These are phyloP conservation scores for Prunus dulcis DNA, from an alignment of 306 rosid genomes.

Conservation along the genomic window DNA sequence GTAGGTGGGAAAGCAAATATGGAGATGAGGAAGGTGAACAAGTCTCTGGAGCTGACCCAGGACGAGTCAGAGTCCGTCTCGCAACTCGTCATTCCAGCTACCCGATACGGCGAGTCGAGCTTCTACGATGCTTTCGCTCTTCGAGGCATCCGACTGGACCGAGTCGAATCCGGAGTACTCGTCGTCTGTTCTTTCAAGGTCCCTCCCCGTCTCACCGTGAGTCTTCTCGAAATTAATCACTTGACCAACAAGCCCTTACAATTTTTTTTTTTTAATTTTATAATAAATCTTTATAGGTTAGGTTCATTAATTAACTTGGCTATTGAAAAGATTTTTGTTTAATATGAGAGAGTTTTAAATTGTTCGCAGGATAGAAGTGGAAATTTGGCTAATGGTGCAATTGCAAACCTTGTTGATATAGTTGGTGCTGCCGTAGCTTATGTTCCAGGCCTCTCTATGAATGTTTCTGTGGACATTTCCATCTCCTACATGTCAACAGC, in stretches of 20 bases:
- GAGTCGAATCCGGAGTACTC: slow-evolving; percentile 57
- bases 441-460: slow-evolving; percentile 55
- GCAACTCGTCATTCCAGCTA: slow-evolving; percentile 38
- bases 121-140: slow-evolving; percentile 58
- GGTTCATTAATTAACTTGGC: too few relatives aligned
- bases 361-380: slow-evolving; percentile 60
- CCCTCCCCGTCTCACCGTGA: slow-evolving; percentile 70
- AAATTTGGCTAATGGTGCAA: slow-evolving; percentile 61
- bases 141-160: slow-evolving; percentile 68
- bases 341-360: background rate
- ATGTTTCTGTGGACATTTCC: slow-evolving; percentile 85
- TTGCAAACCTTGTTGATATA: slow-evolving; percentile 74
- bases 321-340: background rate
- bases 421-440: slow-evolving; percentile 51
- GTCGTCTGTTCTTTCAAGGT: slow-evolving; percentile 61
- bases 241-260: too few relatives aligned
- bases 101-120: slow-evolving; percentile 19
- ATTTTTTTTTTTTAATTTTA: too few relatives aligned
- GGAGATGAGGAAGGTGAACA: slow-evolving; percentile 50
- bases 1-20: background rate
- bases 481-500: slow-evolving; percentile 62
- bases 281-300: too few relatives aligned
- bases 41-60: slow-evolving; percentile 31
- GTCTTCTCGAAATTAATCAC: background rate
- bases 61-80: slow-evolving; percentile 42